These are phyloP conservation scores for Daldinia concentrica DNA, from an alignment of 495 filamentous ascomycete species.

Conservation along the genomic window DNA sequence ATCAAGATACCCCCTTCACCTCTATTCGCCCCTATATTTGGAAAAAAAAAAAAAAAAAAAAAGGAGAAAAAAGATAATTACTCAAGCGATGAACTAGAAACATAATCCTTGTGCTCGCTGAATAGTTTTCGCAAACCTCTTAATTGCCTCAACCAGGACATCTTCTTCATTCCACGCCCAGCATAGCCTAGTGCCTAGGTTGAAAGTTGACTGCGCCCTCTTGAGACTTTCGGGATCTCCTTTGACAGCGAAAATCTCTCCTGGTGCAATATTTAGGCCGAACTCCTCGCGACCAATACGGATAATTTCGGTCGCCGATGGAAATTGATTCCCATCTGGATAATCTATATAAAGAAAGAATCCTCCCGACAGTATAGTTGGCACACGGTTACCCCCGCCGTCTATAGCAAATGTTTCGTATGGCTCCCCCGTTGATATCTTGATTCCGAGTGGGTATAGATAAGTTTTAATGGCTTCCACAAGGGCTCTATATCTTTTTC, in stretches of 20 bases:
- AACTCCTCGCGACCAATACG: conserved; percentile 58
- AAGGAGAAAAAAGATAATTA: no score
- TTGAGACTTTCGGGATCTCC: conserved; percentile 57
- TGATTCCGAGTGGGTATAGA: conserved; percentile 70
- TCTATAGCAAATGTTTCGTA: conserved; percentile 29
- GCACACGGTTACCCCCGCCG: conserved; percentile 16
- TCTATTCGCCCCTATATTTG: no score
- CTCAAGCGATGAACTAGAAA: no score
- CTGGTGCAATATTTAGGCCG: conserved; percentile 66
- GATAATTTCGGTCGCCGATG: conserved; percentile 59
- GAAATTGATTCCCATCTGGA: conserved; percentile 55
- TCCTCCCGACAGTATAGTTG: conserved; percentile 61
- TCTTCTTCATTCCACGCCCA: conserved; percentile 74
- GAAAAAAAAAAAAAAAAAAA: no score
- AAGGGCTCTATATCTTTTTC: conserved; percentile 62
- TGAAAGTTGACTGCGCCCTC: conserved; percentile 51
- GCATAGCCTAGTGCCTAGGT: conserved; percentile 65
- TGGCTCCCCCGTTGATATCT: conserved; percentile 29
- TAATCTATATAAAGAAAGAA: conserved; percentile 78
- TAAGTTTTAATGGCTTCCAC: conserved; percentile 63
- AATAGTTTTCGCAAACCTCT: conserved; percentile 56
- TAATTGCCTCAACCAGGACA: conserved; percentile 67
- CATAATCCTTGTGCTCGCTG: background rate
- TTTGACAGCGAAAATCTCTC: conserved; percentile 68
- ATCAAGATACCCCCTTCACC: no score